Conservation (phyloP, 1,284 basidiomycete genomes). For the Puccinia polysora region DNA sequence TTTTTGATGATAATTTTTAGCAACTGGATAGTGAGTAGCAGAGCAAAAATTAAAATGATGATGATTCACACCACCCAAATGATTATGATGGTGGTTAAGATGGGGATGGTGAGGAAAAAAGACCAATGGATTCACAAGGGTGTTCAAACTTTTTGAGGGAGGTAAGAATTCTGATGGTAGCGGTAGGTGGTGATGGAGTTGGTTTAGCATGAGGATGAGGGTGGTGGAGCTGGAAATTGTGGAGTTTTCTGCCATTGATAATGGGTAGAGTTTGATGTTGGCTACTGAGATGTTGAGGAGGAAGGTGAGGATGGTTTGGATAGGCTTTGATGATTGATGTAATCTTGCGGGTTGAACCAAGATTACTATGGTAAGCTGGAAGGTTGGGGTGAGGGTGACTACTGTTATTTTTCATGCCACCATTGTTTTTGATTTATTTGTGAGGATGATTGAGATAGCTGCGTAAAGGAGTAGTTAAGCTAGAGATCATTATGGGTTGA, state of each 20-base stretch:
- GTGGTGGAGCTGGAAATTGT: background rate
- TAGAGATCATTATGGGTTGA: background rate
- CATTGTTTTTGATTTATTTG: conserved; percentile 3
- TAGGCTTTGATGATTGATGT: too few species aligned
- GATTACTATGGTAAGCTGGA: too few species aligned
- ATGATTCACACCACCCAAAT: too few species aligned
- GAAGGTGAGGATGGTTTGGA: background rate
- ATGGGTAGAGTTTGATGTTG: too few species aligned
- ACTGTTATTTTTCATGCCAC: background rate
- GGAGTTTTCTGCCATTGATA: background rate
- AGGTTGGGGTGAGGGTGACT: too few species aligned
- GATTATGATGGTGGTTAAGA: conserved; percentile 37
- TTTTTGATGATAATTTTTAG: background rate
- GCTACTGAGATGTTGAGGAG: background rate
- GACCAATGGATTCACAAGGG: conserved; percentile 36
- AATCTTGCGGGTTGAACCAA: too few species aligned
- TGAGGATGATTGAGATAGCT: background rate
- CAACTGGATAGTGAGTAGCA: background rate
- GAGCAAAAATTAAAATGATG: too few species aligned
- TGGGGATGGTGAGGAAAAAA: conserved; percentile 45
- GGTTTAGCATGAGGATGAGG: conserved; percentile 39
- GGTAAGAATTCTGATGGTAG: background rate
- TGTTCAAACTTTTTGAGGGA: background rate
- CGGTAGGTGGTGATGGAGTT: conserved; percentile 40
- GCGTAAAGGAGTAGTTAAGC: background rate